Conservation (phyloP, 495 filamentous ascomycete genomes). For the Penicillium arizonense region DNA sequence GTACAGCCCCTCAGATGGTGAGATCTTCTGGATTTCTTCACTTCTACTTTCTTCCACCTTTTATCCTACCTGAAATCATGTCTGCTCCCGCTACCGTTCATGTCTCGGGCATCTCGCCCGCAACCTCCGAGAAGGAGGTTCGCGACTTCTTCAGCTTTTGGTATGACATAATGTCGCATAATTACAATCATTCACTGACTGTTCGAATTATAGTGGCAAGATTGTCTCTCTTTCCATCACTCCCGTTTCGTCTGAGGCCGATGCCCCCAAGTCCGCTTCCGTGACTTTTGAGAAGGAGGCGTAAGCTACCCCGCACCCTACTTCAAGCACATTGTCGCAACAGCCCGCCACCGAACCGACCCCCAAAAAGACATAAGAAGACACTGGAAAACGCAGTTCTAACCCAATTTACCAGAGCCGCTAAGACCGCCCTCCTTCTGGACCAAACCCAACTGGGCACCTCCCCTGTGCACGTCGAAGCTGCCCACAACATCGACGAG, state of each 20-base stretch:
- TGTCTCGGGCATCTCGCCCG: slow-evolving; percentile 74
- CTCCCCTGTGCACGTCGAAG: slow-evolving; percentile 73
- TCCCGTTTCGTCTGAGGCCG: slow-evolving; percentile 54
- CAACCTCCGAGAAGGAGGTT: slow-evolving; percentile 86
- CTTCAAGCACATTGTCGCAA: not conserved
- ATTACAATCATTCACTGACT: slow-evolving; percentile 22
- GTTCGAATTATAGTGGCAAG: slow-evolving; percentile 69
- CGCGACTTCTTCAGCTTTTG: slow-evolving; percentile 99
- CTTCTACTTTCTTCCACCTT: slow-evolving; percentile 1
- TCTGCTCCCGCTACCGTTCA: slow-evolving; percentile 49
- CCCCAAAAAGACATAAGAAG: no score
- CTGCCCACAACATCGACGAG: slow-evolving; percentile 61
- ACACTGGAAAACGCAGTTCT: not conserved
- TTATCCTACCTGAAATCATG: slow-evolving; percentile 32
- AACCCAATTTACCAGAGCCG: slow-evolving; percentile 50
- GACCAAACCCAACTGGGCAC: slow-evolving; percentile 91
- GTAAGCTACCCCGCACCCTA: slow-evolving; percentile 43
- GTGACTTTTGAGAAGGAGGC: slow-evolving; percentile 96
- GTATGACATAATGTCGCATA: slow-evolving; percentile 43
- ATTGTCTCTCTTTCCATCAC: slow-evolving; percentile 79
- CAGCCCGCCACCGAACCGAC: not conserved
- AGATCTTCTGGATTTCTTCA: not conserved
- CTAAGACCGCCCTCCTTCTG: slow-evolving; percentile 93
- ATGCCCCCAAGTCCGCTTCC: slow-evolving; percentile 71
- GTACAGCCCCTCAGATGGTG: slow-evolving; percentile 15